Evolutionary conservation across 139 green algal genomes (phyloP).

Genomic region (Desmodesmus armatus): DNA sequence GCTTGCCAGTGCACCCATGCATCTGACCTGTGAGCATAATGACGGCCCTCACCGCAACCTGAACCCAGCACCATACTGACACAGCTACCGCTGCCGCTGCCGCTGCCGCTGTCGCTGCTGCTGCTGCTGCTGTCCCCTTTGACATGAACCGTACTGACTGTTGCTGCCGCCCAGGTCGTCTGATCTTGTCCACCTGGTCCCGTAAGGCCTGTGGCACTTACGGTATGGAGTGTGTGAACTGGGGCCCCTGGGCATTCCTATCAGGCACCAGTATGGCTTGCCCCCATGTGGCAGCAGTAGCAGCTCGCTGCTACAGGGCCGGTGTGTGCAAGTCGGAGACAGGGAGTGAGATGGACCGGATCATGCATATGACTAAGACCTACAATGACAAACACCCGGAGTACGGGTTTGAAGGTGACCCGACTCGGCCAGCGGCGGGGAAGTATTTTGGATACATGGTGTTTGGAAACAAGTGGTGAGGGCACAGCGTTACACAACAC

Average conservation of each 20-base stretch:
- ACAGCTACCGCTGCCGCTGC: no score
- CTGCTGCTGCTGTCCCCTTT: not conserved
- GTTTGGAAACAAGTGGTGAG: slow-evolving; percentile 46
- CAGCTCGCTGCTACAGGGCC: slow-evolving; percentile 36
- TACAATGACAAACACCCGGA: slow-evolving; percentile 16
- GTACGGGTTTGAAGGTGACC: slow-evolving; percentile 41
- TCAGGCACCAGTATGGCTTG: slow-evolving; percentile 40
- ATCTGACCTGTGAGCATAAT: no score
- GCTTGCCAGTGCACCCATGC: not conserved
- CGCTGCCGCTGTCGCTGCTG: not conserved
- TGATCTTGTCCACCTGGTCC: slow-evolving; percentile 39
- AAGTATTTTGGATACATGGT: slow-evolving; percentile 46
- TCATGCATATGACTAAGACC: not conserved
- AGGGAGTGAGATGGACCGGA: slow-evolving; percentile 18
- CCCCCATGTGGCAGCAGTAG: slow-evolving; percentile 29
- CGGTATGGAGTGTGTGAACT: slow-evolving; percentile 38
- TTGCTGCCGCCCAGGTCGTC: slow-evolving; percentile 11
- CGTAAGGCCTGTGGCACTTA: slow-evolving; percentile 37
- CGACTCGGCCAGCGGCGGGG: not conserved
- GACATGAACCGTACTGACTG: not conserved
- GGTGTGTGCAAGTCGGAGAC: slow-evolving; percentile 30
- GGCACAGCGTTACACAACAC: no score
- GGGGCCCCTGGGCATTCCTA: slow-evolving; percentile 38
- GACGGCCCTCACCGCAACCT: no score
- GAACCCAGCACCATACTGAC: no score